Conservation (phyloP, 176 grass and related monocot species). For the Aegilops bicornis region DNA sequence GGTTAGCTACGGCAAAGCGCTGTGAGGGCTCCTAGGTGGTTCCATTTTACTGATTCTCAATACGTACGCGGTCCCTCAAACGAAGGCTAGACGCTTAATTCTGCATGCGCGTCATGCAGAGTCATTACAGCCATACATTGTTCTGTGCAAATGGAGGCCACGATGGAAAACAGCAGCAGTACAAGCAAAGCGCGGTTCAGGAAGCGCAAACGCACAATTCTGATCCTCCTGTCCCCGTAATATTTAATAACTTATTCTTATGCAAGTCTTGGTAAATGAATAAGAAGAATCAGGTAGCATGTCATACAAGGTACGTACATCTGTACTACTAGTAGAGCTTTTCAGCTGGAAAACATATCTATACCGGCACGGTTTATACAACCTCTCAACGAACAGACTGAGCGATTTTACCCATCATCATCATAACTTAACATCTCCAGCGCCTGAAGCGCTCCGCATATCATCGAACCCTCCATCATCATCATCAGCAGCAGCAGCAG, state of each 20-base stretch:
- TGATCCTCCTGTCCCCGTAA: neutral
- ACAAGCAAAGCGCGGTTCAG: neutral
- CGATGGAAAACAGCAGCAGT: no score
- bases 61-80: no score
- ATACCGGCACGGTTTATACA: slow-evolving; percentile 43
- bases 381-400: slow-evolving; percentile 7
- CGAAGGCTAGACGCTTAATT: no score
- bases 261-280: slow-evolving; percentile 20
- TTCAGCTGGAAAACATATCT: slow-evolving; percentile 38
- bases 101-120: no score
- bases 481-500: neutral
- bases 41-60: no score
- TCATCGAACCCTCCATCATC: slow-evolving; percentile 11
- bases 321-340: slow-evolving; percentile 27
- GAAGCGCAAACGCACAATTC: neutral
- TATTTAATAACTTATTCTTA: neutral
- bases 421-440: slow-evolving; percentile 37
- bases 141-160: no score
- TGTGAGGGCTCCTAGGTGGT: no score
- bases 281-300: slow-evolving; percentile 36
- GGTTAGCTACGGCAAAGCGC: no score
- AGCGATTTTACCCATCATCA: slow-evolving; percentile 18
- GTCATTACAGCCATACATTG: no score
- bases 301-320: slow-evolving; percentile 31
- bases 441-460: slow-evolving; percentile 19